Evolutionary conservation across 2,329 filamentous ascomycete genomes (phyloP), one percentile per base, ranked within the genome.

Genomic region (Colletotrichum magnum): DNA sequence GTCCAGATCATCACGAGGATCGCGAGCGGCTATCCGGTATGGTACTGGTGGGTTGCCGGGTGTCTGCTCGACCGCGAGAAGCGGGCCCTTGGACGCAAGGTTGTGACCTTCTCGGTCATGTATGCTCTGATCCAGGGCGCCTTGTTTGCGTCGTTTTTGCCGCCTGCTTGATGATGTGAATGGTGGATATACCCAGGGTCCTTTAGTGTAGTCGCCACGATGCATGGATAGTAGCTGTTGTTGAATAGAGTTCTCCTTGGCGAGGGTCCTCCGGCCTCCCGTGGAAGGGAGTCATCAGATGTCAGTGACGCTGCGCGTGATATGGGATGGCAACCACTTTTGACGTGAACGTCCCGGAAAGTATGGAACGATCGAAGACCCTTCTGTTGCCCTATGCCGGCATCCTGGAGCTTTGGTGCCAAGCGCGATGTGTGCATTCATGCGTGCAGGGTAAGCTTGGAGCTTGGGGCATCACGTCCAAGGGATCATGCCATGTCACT

Each of bases 1-100:
- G 92, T 98, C 28, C 96, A 99, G 80, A 97, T 99, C 73, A 92
- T 98, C 75, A 97, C 92, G 52, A 89, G 96, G 26, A 87, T 99
- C 16, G 92, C 94, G 1, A 97, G 95, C 0, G 95, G 91, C 0
- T 97, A 95, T 79, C 93, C 94, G 1, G 81, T 96, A 18, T 98
- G 94, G 94, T 96, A 97, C 77, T 91, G 93, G 85, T 94, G 92
- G 85, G 78, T 97, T 47, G 93, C 93, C 1, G 81, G 80, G 4
- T 79, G 78, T 41, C 74, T 88, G 6, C 73, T 78, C 53, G 77
- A 81, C 26, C 73, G 75, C 10, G 24, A 77, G 72, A 71, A 75
- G 68, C 60, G 74, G 64, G 58, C 74, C 68, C 63, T 83, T 73
- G 80, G 79, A 0, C 75, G 77, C 18, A 76, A 74, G 58, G 77